phyloP scores from a whole-genome alignment of 2,329 filamentous ascomycete species.

The Scleromitrula shiraiana region DNA sequence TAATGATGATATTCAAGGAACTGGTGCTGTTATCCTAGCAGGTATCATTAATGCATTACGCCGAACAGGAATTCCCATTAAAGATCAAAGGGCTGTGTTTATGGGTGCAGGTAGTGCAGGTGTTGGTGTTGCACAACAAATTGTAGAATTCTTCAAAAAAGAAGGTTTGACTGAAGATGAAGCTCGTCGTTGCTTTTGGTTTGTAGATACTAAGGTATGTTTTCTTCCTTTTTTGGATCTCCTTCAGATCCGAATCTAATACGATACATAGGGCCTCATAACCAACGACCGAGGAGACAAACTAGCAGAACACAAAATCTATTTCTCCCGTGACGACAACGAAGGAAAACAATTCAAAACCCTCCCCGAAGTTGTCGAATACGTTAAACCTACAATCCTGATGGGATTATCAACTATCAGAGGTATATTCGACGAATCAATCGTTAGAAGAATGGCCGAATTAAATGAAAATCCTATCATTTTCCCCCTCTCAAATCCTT shows the following conservation, averaged over 20 bases:
- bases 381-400: conserved; percentile 70
- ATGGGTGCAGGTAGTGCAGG: conserved; percentile 79
- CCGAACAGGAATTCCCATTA: conserved; percentile 55
- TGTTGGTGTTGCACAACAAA: conserved; percentile 77
- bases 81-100: conserved; percentile 63
- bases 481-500: conserved; percentile 80
- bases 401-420: conserved; percentile 77
- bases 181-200: conserved; percentile 62
- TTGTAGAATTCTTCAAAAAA: conserved; percentile 68
- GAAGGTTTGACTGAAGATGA: conserved; percentile 58
- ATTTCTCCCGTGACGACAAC: conserved; percentile 32
- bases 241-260: background rate
- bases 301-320: conserved; percentile 54
- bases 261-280: conserved; percentile 49
- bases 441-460: conserved; percentile 66
- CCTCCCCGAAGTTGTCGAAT: conserved; percentile 58
- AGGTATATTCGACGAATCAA: conserved; percentile 63
- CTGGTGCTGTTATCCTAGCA: conserved; percentile 77
- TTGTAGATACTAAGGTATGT: conserved; percentile 51
- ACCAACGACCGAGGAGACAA: conserved; percentile 63
- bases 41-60: conserved; percentile 70
- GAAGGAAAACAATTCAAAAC: conserved; percentile 42
- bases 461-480: conserved; percentile 64
- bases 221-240: background rate
- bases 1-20: conserved; percentile 87